Evolutionary conservation across 345 rosid species (phyloP), one percentile per base, ranked within the genome.

Genomic region (Syzygium aqueum): DNA sequence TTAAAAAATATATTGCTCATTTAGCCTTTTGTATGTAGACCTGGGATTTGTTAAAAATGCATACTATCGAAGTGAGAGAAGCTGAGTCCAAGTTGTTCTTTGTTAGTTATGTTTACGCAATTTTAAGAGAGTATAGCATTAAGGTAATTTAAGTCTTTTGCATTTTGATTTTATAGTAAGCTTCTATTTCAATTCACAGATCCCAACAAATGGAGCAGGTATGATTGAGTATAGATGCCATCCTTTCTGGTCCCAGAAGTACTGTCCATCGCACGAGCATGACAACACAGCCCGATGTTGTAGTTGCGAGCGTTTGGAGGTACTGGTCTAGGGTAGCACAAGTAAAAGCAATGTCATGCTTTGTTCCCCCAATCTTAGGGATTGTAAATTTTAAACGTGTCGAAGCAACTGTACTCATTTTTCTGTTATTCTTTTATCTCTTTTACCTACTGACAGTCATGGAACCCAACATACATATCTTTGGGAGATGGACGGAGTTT

Each of bases 301-400:
- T 86, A 97, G 99, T 87, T 97, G 99, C 49, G 99, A 97, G 57
- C 98, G 99, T 52, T 87, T 97, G 86, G 98, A 97, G 98, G 99
- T 97, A 94, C 77, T 19, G 80, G 80, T 73, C 80, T 73, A 73
- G 46, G 80, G 46, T 73, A 73, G 80, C 80, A 33, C 46, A 73
- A 30, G 80, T 33, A 73, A 33, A 73, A 17, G 49, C 40, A 73
- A 73, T 73, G 80, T 46, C 43, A 67, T 67, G 78, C 13, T 19
- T 33, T 67, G 46, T 33, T 67, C 46, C 78, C 78, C 19, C 46
- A 67, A 67, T 33, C 43, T 33, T 33, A 21, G 46, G 78, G 78
- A 8, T 33, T 33, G 78, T 67, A 67, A 33, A 67, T 67, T 67
- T 67, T 33, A 67, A 8, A 67, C 1, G 46, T 67, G 78, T 67